Conservation (phyloP, 768 basidiomycete species). For the Tulasnella calospora region DNA sequence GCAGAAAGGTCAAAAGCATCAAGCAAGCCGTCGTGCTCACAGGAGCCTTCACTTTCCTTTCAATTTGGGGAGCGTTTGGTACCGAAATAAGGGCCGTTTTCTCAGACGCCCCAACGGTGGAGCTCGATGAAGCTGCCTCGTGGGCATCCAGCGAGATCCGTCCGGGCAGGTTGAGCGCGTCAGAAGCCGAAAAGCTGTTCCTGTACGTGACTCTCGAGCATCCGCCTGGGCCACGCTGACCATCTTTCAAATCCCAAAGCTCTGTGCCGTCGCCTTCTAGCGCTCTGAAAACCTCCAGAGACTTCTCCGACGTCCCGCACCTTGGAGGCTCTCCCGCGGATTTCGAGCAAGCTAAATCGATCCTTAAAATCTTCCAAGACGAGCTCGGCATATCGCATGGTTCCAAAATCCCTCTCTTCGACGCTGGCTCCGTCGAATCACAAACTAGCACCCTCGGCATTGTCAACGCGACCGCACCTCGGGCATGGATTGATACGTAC, state of each 20-base stretch:
- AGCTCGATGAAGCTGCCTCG: neutral
- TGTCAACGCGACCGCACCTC: conserved; percentile 42
- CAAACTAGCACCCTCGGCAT: conserved; percentile 60
- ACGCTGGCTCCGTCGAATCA: conserved; percentile 64
- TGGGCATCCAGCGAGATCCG: neutral
- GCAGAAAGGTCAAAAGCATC: neutral
- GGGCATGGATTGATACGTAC: conserved; percentile 81
- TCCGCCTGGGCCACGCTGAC: neutral
- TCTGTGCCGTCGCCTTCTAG: conserved; percentile 54
- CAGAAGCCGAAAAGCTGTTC: conserved; percentile 3
- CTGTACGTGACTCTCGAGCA: neutral
- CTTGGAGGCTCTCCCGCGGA: conserved; percentile 63
- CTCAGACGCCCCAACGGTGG: neutral
- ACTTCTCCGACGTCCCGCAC: conserved; percentile 65
- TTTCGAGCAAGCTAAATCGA: conserved; percentile 55
- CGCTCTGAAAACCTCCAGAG: conserved; percentile 53
- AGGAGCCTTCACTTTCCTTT: neutral
- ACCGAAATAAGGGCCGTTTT: neutral
- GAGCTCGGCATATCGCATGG: conserved; percentile 47
- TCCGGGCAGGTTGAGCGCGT: neutral
- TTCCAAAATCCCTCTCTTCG: conserved; percentile 52
- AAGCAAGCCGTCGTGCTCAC: neutral
- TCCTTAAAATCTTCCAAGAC: conserved; percentile 63
- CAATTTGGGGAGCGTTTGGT: neutral
- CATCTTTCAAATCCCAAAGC: conserved; percentile 34